A percentile compares a stretch with the other conserved stretches of the same genome.
phyloP scores from a whole-genome alignment of 257 asterid genomes.

The Voacanga thouarsii region DNA sequence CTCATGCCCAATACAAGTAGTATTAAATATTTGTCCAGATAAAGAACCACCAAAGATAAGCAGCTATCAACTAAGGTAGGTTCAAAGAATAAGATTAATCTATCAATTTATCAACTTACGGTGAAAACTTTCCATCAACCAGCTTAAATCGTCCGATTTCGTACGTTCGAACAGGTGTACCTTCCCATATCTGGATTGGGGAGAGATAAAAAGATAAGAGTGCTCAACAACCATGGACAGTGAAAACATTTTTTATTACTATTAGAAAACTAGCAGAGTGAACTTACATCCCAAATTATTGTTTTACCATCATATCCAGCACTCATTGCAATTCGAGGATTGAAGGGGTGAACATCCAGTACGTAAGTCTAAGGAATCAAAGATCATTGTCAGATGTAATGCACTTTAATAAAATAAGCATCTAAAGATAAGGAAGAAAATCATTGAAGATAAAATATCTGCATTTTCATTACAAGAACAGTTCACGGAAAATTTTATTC shows the following conservation, averaged over 20 bases:
- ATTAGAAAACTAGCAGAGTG: conserved; percentile 14
- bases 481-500: not conserved
- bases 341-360: conserved; percentile 94
- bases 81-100: conserved; percentile 7
- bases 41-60: not conserved
- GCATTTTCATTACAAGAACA: not conserved
- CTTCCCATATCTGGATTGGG: conserved; percentile 86
- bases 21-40: not conserved
- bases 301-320: conserved; percentile 99
- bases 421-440: not conserved
- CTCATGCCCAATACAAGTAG: not conserved
- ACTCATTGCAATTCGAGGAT: conserved; percentile 98
- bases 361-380: conserved; percentile 66
- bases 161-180: conserved; percentile 74
- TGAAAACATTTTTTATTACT: conserved; percentile 10
- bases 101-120: conserved; percentile 60
- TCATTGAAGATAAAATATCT: not conserved
- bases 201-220: conserved; percentile 11
- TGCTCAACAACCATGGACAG: conserved; percentile 13
- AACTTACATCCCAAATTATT: conserved; percentile 97
- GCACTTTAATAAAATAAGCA: not conserved
- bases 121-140: conserved; percentile 95
- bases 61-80: conserved; percentile 6
- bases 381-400: not conserved
- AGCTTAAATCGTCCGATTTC: conserved; percentile 82